A percentile compares a stretch with the other conserved stretches of the same genome.
Conservation (phyloP, 2,329 filamentous ascomycete genomes). For the Fusarium beomiforme region DNA sequence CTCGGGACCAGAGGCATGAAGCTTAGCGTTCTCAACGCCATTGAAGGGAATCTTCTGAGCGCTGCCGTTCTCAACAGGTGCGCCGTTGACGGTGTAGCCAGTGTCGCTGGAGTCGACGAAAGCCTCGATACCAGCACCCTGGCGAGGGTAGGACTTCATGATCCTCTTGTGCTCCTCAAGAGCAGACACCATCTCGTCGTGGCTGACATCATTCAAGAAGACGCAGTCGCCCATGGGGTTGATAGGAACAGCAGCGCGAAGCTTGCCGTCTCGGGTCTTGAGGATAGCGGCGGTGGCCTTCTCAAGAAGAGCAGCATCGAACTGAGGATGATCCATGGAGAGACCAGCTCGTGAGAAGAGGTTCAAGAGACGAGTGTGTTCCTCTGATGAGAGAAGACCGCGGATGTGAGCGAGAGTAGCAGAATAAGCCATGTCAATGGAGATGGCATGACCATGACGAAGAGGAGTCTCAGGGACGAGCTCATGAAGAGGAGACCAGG, state of each 20-base stretch:
- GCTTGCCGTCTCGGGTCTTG: conserved; percentile 74
- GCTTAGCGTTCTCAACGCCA: conserved; percentile 16
- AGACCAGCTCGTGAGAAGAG: conserved; percentile 77
- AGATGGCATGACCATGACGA: conserved; percentile 78
- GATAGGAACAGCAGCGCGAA: conserved; percentile 72
- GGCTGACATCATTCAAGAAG: conserved; percentile 74
- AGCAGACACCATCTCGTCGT: conserved; percentile 69
- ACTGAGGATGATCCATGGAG: conserved; percentile 76
- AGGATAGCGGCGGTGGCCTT: conserved; percentile 75
- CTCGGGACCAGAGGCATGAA: conserved; percentile 30
- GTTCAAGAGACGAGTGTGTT: conserved; percentile 70
- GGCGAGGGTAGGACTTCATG: conserved; percentile 69
- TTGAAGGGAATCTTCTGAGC: conserved; percentile 9
- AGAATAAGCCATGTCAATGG: conserved; percentile 80
- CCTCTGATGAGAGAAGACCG: conserved; percentile 67
- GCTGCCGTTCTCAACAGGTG: conserved; percentile 30
- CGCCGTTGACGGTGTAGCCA: conserved; percentile 59
- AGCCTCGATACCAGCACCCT: conserved; percentile 73
- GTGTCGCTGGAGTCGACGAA: conserved; percentile 77
- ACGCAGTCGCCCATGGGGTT: conserved; percentile 72
- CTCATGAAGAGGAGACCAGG: conserved; percentile 79
- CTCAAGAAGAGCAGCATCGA: conserved; percentile 72
- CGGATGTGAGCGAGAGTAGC: conserved; percentile 72
- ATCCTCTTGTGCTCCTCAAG: conserved; percentile 71
- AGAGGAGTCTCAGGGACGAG: conserved; percentile 74